A percentile compares a stretch with the other conserved stretches of the same genome.
phyloP scores from a whole-genome alignment of 345 rosid species.

The Geranium rotundifolium region DNA sequence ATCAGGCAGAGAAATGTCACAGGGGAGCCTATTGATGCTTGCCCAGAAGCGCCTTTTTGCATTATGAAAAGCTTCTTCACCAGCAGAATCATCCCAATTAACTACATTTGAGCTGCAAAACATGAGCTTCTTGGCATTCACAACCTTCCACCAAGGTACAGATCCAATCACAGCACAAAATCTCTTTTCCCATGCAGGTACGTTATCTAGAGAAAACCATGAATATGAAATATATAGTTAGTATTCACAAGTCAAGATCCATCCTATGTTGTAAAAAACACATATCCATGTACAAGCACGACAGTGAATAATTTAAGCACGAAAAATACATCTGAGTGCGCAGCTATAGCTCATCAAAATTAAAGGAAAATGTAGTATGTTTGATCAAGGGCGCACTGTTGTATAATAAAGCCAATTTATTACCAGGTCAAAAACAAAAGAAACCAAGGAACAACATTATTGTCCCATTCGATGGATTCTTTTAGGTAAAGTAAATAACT shows the following conservation, averaged over 20 bases:
- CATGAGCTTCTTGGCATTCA: conserved; percentile 34
- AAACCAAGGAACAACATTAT: background rate
- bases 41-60: conserved; percentile 73
- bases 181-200: conserved; percentile 67
- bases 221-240: background rate
- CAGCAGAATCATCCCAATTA: conserved; percentile 74
- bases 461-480: background rate
- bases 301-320: no score
- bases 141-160: conserved; percentile 62
- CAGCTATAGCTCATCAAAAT: background rate
- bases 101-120: conserved; percentile 33
- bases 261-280: background rate
- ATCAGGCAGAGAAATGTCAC: conserved; percentile 48
- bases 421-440: background rate
- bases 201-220: conserved; percentile 37
- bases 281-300: background rate
- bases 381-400: background rate
- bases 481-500: no score
- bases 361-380: no score
- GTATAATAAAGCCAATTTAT: no score
- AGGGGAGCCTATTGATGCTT: conserved; percentile 34
- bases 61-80: conserved; percentile 61
- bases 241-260: background rate
- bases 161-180: conserved; percentile 57
- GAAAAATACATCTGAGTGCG: background rate